Conservation (phyloP, 495 filamentous ascomycete genomes). For the Lentithecium fluviatile region DNA sequence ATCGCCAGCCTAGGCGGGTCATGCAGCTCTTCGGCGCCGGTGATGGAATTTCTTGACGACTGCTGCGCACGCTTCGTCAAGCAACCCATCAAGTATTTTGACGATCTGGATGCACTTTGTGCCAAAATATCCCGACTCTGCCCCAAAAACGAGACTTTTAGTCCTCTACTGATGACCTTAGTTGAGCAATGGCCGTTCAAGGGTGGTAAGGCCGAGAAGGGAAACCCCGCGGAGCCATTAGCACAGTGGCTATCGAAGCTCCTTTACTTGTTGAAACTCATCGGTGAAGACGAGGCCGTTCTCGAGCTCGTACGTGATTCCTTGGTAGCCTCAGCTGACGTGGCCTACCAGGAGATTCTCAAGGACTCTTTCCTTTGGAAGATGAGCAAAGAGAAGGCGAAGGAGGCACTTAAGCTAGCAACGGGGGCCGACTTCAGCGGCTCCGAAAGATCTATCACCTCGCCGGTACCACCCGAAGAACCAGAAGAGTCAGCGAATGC, state of each 20-base stretch:
- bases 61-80: slow-evolving; percentile 68
- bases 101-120: slow-evolving; percentile 39
- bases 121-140: background rate
- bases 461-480: slow-evolving; percentile 14
- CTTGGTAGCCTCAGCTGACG: slow-evolving; percentile 38
- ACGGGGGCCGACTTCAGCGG: slow-evolving; percentile 30
- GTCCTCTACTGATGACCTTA: slow-evolving; percentile 62
- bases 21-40: slow-evolving; percentile 21
- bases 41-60: slow-evolving; percentile 74
- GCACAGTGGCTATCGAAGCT: slow-evolving; percentile 57
- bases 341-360: slow-evolving; percentile 12
- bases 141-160: slow-evolving; percentile 33
- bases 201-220: slow-evolving; percentile 46
- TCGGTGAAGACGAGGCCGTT: slow-evolving; percentile 47
- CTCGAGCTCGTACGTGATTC: slow-evolving; percentile 48
- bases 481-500: slow-evolving; percentile 5
- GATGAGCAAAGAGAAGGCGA: slow-evolving; percentile 28
- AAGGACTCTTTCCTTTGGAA: slow-evolving; percentile 28
- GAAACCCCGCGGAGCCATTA: slow-evolving; percentile 46
- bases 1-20: slow-evolving; percentile 49
- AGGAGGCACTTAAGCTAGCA: slow-evolving; percentile 20
- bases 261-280: slow-evolving; percentile 47
- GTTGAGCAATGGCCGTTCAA: slow-evolving; percentile 75
- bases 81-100: slow-evolving; percentile 70
- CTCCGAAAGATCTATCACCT: slow-evolving; percentile 15